These are phyloP conservation scores for Dactylellina cionopaga DNA, from an alignment of 2,329 filamentous ascomycete species.

Conservation along the genomic window DNA sequence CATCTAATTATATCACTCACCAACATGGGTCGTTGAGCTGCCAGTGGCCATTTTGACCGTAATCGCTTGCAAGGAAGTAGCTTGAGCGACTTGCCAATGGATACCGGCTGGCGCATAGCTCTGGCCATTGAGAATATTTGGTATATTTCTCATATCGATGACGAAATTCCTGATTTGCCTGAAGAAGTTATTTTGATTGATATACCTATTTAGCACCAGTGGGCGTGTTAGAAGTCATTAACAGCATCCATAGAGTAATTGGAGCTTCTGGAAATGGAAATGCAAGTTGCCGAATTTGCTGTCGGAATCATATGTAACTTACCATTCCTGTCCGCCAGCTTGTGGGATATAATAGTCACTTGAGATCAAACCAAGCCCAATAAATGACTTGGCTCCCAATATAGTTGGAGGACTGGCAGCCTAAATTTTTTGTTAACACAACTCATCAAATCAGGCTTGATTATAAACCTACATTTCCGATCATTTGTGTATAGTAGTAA, in stretches of 20 bases:
- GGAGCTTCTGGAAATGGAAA: too few species aligned
- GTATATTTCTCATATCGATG: constrained; percentile 62
- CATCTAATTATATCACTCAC: too few species aligned
- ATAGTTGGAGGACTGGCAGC: constrained; percentile 68
- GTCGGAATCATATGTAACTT: too few species aligned
- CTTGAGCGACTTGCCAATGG: constrained; percentile 53
- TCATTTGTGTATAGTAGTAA: constrained; percentile 55
- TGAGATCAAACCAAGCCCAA: constrained; percentile 88
- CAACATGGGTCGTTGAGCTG: too few species aligned
- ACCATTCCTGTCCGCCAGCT: constrained; percentile 61
- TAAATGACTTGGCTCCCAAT: constrained; percentile 76
- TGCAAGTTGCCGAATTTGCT: too few species aligned
- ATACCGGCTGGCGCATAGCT: not conserved
- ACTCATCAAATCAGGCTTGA: not conserved
- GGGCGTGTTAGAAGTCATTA: too few species aligned
- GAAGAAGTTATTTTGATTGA: constrained; percentile 68
- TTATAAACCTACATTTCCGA: constrained; percentile 33
- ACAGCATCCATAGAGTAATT: too few species aligned
- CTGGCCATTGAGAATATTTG: not conserved
- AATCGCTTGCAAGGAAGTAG: constrained; percentile 53
- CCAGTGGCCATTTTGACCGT: too few species aligned
- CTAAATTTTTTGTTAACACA: too few species aligned
- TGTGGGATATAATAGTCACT: constrained; percentile 77
- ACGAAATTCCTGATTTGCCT: constrained; percentile 67
- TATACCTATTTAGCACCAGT: constrained; percentile 60